Evolutionary conservation across 192 early-diverging fungal species (phyloP), one percentile per base, ranked within the genome.

Genomic region (Powellomyces hirtus): DNA sequence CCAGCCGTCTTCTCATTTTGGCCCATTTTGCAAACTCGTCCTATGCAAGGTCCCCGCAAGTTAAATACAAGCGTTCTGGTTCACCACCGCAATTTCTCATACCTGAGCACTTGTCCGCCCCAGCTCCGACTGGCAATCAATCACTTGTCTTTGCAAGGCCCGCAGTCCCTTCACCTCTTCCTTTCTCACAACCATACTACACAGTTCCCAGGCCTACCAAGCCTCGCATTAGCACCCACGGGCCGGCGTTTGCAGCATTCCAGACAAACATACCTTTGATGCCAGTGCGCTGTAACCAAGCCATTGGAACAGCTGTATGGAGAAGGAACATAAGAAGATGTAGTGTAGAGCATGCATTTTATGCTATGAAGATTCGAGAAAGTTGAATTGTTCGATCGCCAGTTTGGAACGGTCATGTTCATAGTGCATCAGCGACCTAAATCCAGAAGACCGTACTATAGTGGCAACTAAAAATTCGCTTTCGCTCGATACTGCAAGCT

Each of bases 1-100:
- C 94, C 59, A 92, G 80, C 64, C 85, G 83, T 68, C 94, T 85
- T 38, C 90, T 85, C 69, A 93, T 68, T 78, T 92, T 93, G 40
- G 94, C 94, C 94, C 94, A 95, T 74, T 86, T 88, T 26, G 94
- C 91, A 84, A 95, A 95, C 79, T 94, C 86, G 73, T 95, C 92
- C 78, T 46, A n/a, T 3, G 66, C 2, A 59, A 33, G n/a, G n/a
- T n/a, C n/a, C n/a, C n/a, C n/a, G n/a, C n/a, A 26, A 36, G 59
- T 16, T 35, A 59, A 59, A 8, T 16, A 60, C 11, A 11, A 10
- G 7, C 51, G 51, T 24, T 63, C 61, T 37, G 0, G 8, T 38
- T 44, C 13, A 11, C 6, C 7, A 37, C 35, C 11, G 7, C n/a
- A n/a, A n/a, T n/a, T n/a, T n/a, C n/a, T n/a, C 33, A 4, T n/a